A percentile compares a stretch with the other conserved stretches of the same genome.
Evolutionary conservation across 2,329 filamentous ascomycete genomes (phyloP).

Genomic region (Pseudomassariella vexata): DNA sequence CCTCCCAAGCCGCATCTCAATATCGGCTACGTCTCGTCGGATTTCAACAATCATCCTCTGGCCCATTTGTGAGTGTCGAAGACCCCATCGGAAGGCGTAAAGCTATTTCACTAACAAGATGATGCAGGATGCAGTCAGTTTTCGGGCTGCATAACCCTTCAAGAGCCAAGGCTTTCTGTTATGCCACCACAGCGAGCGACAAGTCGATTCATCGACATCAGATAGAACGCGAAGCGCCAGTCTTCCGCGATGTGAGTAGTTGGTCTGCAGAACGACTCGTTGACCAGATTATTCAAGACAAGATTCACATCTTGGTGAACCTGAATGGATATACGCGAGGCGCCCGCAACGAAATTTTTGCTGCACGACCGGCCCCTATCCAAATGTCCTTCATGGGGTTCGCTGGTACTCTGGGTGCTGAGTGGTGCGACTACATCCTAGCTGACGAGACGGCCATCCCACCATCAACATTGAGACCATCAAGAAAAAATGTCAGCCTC

Average conservation of each 20-base stretch:
- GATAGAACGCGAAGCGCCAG: conserved; percentile 86
- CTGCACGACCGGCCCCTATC: conserved; percentile 86
- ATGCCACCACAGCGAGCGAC: conserved; percentile 90
- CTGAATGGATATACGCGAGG: conserved; percentile 97
- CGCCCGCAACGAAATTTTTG: conserved; percentile 96
- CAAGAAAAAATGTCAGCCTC: conserved; percentile 67
- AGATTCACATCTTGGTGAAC: conserved; percentile 92
- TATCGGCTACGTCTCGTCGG: conserved; percentile 92
- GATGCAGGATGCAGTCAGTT: conserved; percentile 81
- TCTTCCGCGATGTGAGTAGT: conserved; percentile 80
- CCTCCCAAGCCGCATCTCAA: conserved; percentile 81
- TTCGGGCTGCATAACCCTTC: conserved; percentile 80
- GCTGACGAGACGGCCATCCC: conserved; percentile 87
- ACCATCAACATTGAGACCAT: conserved; percentile 71
- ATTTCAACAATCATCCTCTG: conserved; percentile 97
- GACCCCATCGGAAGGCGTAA: neutral
- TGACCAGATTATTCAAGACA: conserved; percentile 77
- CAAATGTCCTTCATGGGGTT: conserved; percentile 99
- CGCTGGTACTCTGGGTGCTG: conserved; percentile 87
- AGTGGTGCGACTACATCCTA: conserved; percentile 97
- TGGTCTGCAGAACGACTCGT: conserved; percentile 85
- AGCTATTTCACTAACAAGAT: conserved; percentile 8
- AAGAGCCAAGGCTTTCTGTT: conserved; percentile 82
- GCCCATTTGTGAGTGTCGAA: conserved; percentile 65
- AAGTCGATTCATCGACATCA: conserved; percentile 83